These are phyloP conservation scores for Discostella pseudostelligera DNA, from an alignment of 108 stramenopile species.

Conservation along the genomic window DNA sequence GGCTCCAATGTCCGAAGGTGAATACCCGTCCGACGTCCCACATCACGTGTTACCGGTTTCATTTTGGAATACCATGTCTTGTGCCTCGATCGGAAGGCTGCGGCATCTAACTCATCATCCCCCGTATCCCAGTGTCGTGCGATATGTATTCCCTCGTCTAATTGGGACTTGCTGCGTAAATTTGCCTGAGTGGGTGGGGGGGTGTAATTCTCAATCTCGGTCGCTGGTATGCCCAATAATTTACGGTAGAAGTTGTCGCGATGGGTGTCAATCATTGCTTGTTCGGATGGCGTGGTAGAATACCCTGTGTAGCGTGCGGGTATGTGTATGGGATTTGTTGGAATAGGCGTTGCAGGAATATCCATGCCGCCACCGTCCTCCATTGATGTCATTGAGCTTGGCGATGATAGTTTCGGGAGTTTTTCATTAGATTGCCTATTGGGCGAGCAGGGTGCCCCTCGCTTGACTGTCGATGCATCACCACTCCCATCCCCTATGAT, in stretches of 20 bases:
- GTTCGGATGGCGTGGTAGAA: conserved; percentile 4
- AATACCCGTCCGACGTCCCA: conserved; percentile 30
- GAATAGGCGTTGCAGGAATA: conserved; percentile 4
- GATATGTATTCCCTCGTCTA: conserved; percentile 20
- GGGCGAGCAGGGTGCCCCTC: neutral
- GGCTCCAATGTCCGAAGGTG: conserved; percentile 20
- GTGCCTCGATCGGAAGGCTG: conserved; percentile 20
- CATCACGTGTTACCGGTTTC: conserved; percentile 13
- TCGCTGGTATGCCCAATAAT: conserved; percentile 4
- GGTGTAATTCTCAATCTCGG: conserved; percentile 12
- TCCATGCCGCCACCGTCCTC: neutral
- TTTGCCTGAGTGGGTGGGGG: conserved; percentile 17
- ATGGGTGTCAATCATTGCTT: conserved; percentile 1
- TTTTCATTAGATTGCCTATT: neutral
- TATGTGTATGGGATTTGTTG: conserved; percentile 24
- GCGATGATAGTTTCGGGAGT: no score
- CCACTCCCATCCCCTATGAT: neutral
- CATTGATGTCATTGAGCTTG: neutral
- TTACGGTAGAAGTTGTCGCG: conserved; percentile 21
- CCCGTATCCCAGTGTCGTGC: conserved; percentile 29
- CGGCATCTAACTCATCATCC: conserved; percentile 20
- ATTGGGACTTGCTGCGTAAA: conserved; percentile 17
- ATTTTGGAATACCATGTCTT: conserved; percentile 37
- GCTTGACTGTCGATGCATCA: neutral
- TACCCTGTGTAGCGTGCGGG: conserved; percentile 13